phyloP scores from a whole-genome alignment of 228 moss, liverwort and hornwort genomes.

The Sphagnum fallax region DNA sequence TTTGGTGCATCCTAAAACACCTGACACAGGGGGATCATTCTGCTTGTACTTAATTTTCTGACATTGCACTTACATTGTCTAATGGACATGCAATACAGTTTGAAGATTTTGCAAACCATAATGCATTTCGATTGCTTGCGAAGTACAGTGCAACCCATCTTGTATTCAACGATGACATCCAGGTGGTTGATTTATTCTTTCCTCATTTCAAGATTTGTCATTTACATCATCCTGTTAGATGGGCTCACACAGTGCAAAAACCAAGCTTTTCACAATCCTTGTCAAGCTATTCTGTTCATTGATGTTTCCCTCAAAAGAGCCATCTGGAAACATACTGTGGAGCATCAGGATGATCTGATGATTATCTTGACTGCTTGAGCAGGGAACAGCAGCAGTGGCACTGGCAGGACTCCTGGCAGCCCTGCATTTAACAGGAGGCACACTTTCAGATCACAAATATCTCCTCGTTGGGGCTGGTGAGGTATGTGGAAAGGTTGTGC shows the following conservation, averaged over 20 bases:
- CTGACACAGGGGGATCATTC: too few relatives aligned
- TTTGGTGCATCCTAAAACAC: too few relatives aligned
- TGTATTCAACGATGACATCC: constrained; percentile 90
- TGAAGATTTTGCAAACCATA: constrained; percentile 91
- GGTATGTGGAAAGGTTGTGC: constrained; percentile 23
- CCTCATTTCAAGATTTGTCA: too few relatives aligned
- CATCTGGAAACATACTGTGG: too few relatives aligned
- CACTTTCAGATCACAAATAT: constrained; percentile 75
- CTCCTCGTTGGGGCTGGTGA: constrained; percentile 89
- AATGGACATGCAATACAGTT: constrained; percentile 29
- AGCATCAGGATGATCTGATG: too few relatives aligned
- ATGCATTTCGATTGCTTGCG: constrained; percentile 74
- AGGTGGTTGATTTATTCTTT: constrained; percentile 23
- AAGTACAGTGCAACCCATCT: constrained; percentile 67
- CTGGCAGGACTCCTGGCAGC: constrained; percentile 87
- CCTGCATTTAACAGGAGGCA: constrained; percentile 72
- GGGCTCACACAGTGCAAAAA: too few relatives aligned
- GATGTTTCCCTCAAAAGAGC: too few relatives aligned
- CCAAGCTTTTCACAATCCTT: too few relatives aligned
- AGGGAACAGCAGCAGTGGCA: constrained; percentile 93
- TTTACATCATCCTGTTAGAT: too few relatives aligned
- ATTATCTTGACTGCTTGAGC: not conserved
- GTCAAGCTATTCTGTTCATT: too few relatives aligned
- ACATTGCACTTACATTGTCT: too few relatives aligned
- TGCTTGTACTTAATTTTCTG: too few relatives aligned